Conservation (phyloP, 1,284 basidiomycete genomes). For the Apiotrichum mycotoxinovorans region DNA sequence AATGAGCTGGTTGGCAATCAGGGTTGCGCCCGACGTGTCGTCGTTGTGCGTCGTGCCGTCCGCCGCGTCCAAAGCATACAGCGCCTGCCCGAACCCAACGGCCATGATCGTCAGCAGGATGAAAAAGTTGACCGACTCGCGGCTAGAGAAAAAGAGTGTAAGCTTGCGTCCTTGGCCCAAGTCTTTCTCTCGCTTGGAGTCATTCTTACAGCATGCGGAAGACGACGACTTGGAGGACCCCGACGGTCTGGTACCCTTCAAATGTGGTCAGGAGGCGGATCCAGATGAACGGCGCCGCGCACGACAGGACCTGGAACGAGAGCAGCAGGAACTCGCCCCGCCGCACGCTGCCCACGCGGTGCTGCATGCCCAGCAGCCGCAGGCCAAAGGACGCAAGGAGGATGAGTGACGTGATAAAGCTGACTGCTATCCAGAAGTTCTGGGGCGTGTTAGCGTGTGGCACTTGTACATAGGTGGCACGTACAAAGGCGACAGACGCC, state of each 20-base stretch:
- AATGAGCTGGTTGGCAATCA: slow-evolving; percentile 71
- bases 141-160: slow-evolving; percentile 27
- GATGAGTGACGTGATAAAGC: slow-evolving; percentile 66
- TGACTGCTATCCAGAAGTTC: slow-evolving; percentile 70
- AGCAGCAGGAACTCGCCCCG: slow-evolving; percentile 55
- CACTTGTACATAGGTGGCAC: slow-evolving; percentile 56
- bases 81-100: slow-evolving; percentile 68
- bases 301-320: slow-evolving; percentile 83
- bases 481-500: slow-evolving; percentile 34
- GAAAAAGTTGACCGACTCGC: slow-evolving; percentile 90
- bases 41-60: slow-evolving; percentile 70
- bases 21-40: slow-evolving; percentile 50
- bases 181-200: slow-evolving; percentile 49
- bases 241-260: slow-evolving; percentile 61
- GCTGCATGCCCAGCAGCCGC: slow-evolving; percentile 62
- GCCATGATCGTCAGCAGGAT: slow-evolving; percentile 73
- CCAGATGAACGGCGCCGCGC: slow-evolving; percentile 82
- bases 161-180: slow-evolving; percentile 25
- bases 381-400: slow-evolving; percentile 69
- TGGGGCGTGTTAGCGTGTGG: slow-evolving; percentile 28
- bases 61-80: slow-evolving; percentile 86
- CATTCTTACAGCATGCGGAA: slow-evolving; percentile 70
- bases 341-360: slow-evolving; percentile 48
- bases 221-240: slow-evolving; percentile 50
- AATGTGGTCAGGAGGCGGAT: slow-evolving; percentile 53